phyloP scores from a whole-genome alignment of 257 asterid species.

The Solanum sitiens region DNA sequence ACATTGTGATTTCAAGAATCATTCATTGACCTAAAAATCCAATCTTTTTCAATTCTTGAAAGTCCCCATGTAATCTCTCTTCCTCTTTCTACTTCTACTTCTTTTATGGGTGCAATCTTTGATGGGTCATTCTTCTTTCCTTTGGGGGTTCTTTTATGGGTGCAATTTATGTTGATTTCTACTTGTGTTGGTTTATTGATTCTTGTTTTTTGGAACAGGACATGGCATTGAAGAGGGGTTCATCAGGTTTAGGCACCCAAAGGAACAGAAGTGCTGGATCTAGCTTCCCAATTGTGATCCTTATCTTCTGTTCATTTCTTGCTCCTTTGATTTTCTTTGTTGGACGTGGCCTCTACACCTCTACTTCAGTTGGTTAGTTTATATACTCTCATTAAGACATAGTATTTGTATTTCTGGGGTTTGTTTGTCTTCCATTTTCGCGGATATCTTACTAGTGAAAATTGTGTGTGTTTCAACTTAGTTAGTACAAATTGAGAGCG shows the following conservation, averaged over 20 bases:
- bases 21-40: background rate
- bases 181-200: background rate
- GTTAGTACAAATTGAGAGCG: background rate
- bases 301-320: constrained; percentile 16
- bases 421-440: background rate
- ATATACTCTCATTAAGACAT: background rate
- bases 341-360: constrained; percentile 34
- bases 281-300: constrained; percentile 11
- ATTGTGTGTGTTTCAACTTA: background rate
- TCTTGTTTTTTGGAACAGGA: background rate
- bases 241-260: constrained; percentile 8
- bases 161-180: background rate
- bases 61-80: background rate
- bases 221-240: constrained; percentile 10
- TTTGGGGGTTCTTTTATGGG: background rate
- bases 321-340: constrained; percentile 29
- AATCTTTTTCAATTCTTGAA: background rate
- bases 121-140: background rate
- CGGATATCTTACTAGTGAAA: background rate
- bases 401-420: background rate
- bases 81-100: background rate
- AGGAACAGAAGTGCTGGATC: constrained; percentile 16
- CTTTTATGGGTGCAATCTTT: background rate
- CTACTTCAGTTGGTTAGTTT: constrained; percentile 41
- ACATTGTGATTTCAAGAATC: background rate